These are phyloP conservation scores for Pseudogymnoascus sp. DNA, from an alignment of 2,329 filamentous ascomycete species.

Conservation along the genomic window DNA sequence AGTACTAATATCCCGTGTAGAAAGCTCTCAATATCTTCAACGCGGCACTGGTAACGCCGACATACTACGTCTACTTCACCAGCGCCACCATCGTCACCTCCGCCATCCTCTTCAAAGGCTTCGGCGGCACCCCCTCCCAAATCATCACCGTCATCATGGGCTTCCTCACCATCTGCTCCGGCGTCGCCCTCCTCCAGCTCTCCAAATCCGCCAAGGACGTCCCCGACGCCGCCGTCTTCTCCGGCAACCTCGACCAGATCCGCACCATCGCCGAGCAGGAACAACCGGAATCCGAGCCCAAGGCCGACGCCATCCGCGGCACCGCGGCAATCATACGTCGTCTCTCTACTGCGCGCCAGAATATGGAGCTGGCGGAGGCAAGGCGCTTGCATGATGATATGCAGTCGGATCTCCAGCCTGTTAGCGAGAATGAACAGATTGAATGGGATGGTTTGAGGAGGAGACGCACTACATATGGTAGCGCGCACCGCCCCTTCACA, in stretches of 20 bases:
- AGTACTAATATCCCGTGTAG: constrained; percentile 39
- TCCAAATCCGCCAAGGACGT: constrained; percentile 98
- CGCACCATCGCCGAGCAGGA: constrained; percentile 92
- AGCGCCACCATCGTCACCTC: constrained; percentile 92
- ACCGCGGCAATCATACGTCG: constrained; percentile 79
- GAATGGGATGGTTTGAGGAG: constrained; percentile 79
- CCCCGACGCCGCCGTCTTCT: constrained; percentile 85
- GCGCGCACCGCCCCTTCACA: constrained; percentile 21
- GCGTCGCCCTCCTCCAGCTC: constrained; percentile 87
- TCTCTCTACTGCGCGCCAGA: constrained; percentile 66
- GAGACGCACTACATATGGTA: constrained; percentile 48
- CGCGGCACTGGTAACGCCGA: constrained; percentile 91
- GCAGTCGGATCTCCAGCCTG: constrained; percentile 62
- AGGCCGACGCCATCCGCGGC: constrained; percentile 91
- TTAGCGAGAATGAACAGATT: constrained; percentile 63
- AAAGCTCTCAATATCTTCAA: constrained; percentile 99
- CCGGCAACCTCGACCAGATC: constrained; percentile 87
- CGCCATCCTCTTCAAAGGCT: constrained; percentile 83
- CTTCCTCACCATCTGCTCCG: constrained; percentile 87
- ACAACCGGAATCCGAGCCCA: constrained; percentile 92
- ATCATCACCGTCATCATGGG: constrained; percentile 89
- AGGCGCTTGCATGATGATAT: constrained; percentile 74
- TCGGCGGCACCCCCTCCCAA: constrained; percentile 73
- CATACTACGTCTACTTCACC: constrained; percentile 98
- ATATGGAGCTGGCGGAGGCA: constrained; percentile 72